Base-by-base conservation (phyloP, 768 basidiomycete genomes). In the Rhizopogon roseolus region DNA sequence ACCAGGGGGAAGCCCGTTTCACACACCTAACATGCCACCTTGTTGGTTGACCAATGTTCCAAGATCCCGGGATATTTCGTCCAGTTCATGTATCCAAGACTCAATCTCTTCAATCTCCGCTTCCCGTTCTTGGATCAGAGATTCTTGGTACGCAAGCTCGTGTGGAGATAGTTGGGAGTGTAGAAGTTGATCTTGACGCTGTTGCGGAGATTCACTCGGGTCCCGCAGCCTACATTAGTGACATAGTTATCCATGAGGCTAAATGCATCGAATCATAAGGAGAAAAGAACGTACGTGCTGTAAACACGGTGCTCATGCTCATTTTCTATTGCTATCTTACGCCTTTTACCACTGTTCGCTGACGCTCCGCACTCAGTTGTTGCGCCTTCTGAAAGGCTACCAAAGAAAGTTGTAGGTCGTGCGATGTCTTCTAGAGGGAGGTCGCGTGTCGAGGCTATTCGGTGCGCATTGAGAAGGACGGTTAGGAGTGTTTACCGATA, bases 81-180 rank as follows among this genome's bases (percentile, higher is more conserved):
- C 82, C 43, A 99, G 72, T 69, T 99, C 96, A 63, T 96, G 93
- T 52, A 99, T 98, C 6, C 97, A 96, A 6, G 84, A 86, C 70
- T 99, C 97, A 49, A 99, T 99, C 66, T 98, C 94, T 49, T 90
- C 83, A 52, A 98, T 98, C 64, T 98, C 97, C 0, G 78, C 78
- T 67, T 99, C 96, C 16, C 97, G 88, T 66, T 99, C 97, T 38
- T 54, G 66, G 37, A 69, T 70, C 37, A 98, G 73, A 10, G 92
- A 90, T 66, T 99, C 96, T 68, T 98, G 97, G 66, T 95, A 95
- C 13, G 92, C 92, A 22, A 98, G 80, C 70, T 98, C 97, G 54
- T 90, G 88, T 0, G 91, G 90, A 2, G 91, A 93, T 16, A 93
- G 73, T 57, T 89, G 87, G 5, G 75, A 73, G 64, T 91, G 86